Evolutionary conservation across 2,329 filamentous ascomycete genomes (phyloP).

Genomic region (Sordariomycetes sp.): DNA sequence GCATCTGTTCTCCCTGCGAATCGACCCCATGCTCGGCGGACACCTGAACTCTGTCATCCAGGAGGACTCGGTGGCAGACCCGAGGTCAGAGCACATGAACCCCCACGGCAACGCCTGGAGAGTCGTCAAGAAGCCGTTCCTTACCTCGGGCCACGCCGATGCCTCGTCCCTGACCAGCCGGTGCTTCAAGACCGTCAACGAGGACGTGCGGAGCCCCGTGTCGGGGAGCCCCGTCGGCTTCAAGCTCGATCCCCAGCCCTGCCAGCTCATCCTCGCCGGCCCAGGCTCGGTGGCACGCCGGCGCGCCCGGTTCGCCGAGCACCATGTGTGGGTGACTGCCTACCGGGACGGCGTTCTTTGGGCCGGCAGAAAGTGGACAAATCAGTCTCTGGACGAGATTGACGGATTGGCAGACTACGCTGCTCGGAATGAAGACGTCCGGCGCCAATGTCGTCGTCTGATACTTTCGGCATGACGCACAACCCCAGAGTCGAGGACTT

Average conservation of each 20-base stretch:
- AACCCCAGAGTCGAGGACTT: slow-evolving; percentile 34
- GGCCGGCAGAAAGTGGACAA: slow-evolving; percentile 36
- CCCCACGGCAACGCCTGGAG: slow-evolving; percentile 49
- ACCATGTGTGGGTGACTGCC: slow-evolving; percentile 34
- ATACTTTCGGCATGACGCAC: slow-evolving; percentile 32
- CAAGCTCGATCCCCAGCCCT: slow-evolving; percentile 29
- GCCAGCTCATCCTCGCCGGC: slow-evolving; percentile 32
- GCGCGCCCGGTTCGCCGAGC: slow-evolving; percentile 29
- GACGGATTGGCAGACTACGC: slow-evolving; percentile 33
- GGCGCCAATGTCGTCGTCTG: slow-evolving; percentile 20
- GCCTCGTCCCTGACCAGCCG: slow-evolving; percentile 39
- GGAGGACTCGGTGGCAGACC: slow-evolving; percentile 20
- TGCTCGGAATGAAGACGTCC: slow-evolving; percentile 12
- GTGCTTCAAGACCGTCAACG: slow-evolving; percentile 33
- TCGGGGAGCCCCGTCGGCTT: slow-evolving; percentile 35
- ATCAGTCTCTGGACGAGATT: slow-evolving; percentile 27
- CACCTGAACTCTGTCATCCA: slow-evolving; percentile 27
- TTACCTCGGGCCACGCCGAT: slow-evolving; percentile 31
- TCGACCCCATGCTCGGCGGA: slow-evolving; percentile 49
- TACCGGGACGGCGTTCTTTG: slow-evolving; percentile 34
- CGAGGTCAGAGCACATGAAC: slow-evolving; percentile 36
- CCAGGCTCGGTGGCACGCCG: slow-evolving; percentile 23
- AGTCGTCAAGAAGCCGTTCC: slow-evolving; percentile 31
- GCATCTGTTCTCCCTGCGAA: slow-evolving; percentile 51
- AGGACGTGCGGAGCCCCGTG: slow-evolving; percentile 26